Evolutionary conservation across 148 eudicot species (phyloP), one percentile per base, ranked within the genome.

Genomic region (Fallopia convolvulus): DNA sequence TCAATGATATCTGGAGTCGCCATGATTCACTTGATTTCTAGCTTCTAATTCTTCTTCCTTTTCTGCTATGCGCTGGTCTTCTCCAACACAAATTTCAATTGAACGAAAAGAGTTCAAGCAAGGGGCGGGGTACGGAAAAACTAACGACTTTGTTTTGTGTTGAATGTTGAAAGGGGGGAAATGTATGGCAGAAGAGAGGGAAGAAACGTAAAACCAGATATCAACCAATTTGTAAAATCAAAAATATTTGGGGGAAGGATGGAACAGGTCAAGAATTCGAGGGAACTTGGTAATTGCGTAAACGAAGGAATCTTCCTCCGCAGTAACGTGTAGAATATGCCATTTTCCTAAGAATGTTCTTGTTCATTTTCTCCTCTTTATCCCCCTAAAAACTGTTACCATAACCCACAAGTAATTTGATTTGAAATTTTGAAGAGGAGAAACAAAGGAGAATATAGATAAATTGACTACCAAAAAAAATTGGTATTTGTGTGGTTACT

Each of bases 1-100:
- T 81, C 87, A 76, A 87, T 66, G 60, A 88, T 83, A 33, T 84
- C 81, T 17, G 89, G 79, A 7, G 87, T 80, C 23, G 88, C 93
- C 97, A 93, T 93, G 86, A 76, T 74, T 79, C 61, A n/a, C 23
- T 55, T 18, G 61, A 7, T 23, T 32, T 30, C 70, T 10, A 0
- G 13, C 39, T 11, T 63, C 9, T 63, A 2, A 33, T 32, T 26
- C 30, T 30, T 9, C 14, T 8, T 60, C 20, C 60, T 55, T 55
- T 18, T 55, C 61, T 55, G 9, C 7, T 55, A 55, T 7, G 26
- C 8, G 8, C 20, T 71, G 46, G 18, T 14, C 40, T 20, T 17
- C 15, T 17, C 36, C 2, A 41, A 21, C 49, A 41, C 30, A 4
- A 46, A 41, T 72, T 46, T 72, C 30, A 18, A 72, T 52, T n/a